Percentiles rank a stretch among this genome's conserved stretches.
Evolutionary conservation across 2,329 filamentous ascomycete species (phyloP).

Genomic region (Arthroderma uncinatum): DNA sequence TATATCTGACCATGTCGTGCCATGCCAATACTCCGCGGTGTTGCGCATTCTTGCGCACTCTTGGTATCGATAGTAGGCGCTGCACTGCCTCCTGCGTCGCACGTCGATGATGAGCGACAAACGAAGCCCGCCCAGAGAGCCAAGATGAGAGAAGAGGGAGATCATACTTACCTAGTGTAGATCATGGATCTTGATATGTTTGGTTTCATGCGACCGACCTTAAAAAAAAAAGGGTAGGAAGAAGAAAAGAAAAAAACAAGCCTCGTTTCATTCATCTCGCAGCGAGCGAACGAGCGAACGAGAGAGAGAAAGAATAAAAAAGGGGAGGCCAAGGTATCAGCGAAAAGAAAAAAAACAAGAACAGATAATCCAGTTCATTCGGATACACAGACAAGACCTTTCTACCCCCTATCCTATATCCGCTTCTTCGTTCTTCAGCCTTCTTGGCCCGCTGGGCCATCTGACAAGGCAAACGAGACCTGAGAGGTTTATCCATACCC

Average conservation of each 20-base stretch:
- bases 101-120: too few relatives aligned
- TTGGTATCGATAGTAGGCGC: background rate
- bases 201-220: background rate
- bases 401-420: background rate
- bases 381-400: background rate
- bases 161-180: background rate
- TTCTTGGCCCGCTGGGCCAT: background rate
- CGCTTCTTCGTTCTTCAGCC: background rate
- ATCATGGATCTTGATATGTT: background rate
- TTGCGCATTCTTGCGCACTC: too few relatives aligned
- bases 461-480: background rate
- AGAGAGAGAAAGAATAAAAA: background rate
- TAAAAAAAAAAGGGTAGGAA: background rate
- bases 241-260: background rate
- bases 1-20: too few relatives aligned
- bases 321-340: background rate
- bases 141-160: background rate
- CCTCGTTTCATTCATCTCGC: background rate
- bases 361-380: background rate
- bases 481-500: too few relatives aligned
- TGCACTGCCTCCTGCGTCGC: background rate
- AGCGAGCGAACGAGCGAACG: too few relatives aligned
- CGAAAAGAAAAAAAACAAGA: background rate
- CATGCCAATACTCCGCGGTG: too few relatives aligned
- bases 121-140: background rate